phyloP scores from a whole-genome alignment of 495 filamentous ascomycete genomes.

The Penicillium manginii region DNA sequence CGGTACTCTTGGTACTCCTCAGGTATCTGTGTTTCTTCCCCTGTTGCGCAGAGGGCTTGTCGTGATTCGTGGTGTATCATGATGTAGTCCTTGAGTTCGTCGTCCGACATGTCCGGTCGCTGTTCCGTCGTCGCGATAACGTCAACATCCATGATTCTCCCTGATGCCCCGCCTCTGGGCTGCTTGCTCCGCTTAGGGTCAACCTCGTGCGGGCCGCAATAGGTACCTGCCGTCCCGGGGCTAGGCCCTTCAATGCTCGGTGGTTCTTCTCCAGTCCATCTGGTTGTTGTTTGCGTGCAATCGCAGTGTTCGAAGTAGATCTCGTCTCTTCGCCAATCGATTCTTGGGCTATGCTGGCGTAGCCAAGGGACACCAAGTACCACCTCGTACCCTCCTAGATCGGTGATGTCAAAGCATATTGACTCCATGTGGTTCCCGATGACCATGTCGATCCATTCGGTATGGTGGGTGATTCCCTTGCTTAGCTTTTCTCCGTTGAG shows the following conservation, averaged over 20 bases:
- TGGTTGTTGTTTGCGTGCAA: background rate
- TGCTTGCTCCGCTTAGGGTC: background rate
- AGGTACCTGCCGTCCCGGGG: background rate
- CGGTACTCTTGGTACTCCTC: constrained; percentile 7
- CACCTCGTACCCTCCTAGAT: background rate
- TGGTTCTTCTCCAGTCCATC: background rate
- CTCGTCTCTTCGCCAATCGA: background rate
- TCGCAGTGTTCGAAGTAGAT: background rate
- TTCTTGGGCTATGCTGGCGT: background rate
- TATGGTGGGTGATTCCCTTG: background rate
- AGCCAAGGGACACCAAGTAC: background rate
- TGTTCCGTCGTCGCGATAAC: background rate
- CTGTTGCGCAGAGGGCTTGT: background rate
- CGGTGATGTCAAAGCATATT: background rate
- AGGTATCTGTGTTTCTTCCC: constrained; percentile 10
- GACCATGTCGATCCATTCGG: background rate
- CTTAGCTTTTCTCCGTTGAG: background rate
- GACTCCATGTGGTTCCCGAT: background rate
- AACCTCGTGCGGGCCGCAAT: background rate
- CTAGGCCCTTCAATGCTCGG: background rate
- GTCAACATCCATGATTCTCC: background rate
- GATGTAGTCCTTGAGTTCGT: background rate
- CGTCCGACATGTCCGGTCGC: background rate
- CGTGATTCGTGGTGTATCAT: background rate
- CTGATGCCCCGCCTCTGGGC: background rate